Base-by-base conservation (phyloP, 208 protist genomes). In the Trypanosoma boissoni region DNA sequence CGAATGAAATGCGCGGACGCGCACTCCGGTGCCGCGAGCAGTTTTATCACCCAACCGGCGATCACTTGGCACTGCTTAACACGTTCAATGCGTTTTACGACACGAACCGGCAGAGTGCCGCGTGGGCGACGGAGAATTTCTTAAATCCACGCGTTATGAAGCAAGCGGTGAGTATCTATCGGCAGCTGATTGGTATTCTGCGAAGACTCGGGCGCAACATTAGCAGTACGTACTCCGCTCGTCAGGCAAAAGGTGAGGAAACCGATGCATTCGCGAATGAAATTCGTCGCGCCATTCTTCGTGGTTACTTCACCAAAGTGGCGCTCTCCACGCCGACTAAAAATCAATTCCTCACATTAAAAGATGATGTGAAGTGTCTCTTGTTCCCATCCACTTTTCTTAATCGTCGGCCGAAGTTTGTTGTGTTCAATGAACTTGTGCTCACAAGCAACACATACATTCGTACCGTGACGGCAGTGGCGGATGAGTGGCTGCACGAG, bases 101-200 rank as follows among this genome's bases (percentile, higher is more conserved):
- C 23, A 64, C 55, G 6, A 76, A 74, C 31, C 36, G 58, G 3
- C 69, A 87, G 78, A 97, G 64, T 54, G 37, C 54, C 1, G 63
- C 76, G n/a, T 99, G 98, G 98, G 98, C 97, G 63, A 88, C 83
- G 16, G 93, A 99, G 44, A 99, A 99, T 70, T 99, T 96, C 74
- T 83, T 99, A 23, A 98, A 99, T 36, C 89, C 81, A 0, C 82
- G 97, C 9, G 83, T 96, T 0, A 80, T 99, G 67, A 90, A 88
- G 43, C 76, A 96, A 44, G 98, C 97, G 2, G 72, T 95, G 46
- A 98, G 98, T 58, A 91, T 99, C 24, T 79, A 97, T 39, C 87
- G 95, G 29, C 97, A 99, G 77, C 74, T 99, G 7, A 63, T 92
- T 21, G 68, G 72, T 21, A 97, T 98, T 53, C 95, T 99, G 90